phyloP scores from a whole-genome alignment of 768 basidiomycete species.

The Tricholoma bakamatsutake region DNA sequence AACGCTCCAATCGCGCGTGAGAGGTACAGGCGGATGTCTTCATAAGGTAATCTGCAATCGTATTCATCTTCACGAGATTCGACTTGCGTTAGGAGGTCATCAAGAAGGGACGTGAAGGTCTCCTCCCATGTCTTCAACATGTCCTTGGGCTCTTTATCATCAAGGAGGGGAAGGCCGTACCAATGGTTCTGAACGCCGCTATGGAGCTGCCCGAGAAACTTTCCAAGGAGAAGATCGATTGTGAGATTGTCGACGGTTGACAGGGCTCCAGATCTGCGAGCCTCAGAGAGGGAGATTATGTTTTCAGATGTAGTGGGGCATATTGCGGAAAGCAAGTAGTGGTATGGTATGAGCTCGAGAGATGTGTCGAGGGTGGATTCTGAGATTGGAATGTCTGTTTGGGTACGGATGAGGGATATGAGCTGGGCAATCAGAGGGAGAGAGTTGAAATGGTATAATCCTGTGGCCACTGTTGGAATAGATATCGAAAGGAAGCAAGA shows the following conservation, averaged over 20 bases:
- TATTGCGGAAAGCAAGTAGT: conserved; percentile 47
- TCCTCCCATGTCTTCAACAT: conserved; percentile 71
- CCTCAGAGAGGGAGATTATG: conserved; percentile 32
- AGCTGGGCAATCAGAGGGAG: conserved; percentile 34
- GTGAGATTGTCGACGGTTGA: conserved; percentile 33
- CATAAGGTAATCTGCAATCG: conserved; percentile 29
- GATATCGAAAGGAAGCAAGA: conserved; percentile 29
- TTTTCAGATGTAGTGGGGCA: conserved; percentile 29
- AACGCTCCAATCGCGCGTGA: conserved; percentile 70
- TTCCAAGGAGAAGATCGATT: conserved; percentile 58
- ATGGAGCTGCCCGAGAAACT: conserved; percentile 59
- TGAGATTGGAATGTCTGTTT: conserved; percentile 47
- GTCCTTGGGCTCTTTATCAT: conserved; percentile 21
- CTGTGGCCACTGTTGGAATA: conserved; percentile 4
- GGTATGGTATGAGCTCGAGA: conserved; percentile 37
- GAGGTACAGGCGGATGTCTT: conserved; percentile 42
- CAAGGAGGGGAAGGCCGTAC: conserved; percentile 49
- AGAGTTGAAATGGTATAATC: conserved; percentile 28
- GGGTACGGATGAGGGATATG: conserved; percentile 33
- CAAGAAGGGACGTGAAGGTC: conserved; percentile 56
- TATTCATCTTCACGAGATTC: conserved; percentile 19
- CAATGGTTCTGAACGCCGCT: conserved; percentile 66
- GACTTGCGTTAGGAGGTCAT: conserved; percentile 45
- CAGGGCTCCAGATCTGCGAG: conserved; percentile 29
- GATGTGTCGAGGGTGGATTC: conserved; percentile 44